These are phyloP conservation scores for Daldinia eschscholtzii DNA, from an alignment of 2,329 filamentous ascomycete genomes.

Conservation along the genomic window DNA sequence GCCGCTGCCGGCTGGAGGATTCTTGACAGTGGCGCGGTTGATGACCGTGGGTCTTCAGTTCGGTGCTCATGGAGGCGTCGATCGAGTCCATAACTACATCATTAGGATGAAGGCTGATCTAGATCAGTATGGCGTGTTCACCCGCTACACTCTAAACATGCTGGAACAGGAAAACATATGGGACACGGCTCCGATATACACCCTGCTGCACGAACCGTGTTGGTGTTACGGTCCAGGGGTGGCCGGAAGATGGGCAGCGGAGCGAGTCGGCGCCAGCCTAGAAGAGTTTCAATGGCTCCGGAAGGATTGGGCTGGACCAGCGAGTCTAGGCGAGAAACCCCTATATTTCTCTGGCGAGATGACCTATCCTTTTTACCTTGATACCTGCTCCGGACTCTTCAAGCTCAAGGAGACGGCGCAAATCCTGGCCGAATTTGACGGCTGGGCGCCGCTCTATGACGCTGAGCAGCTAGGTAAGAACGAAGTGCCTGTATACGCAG, in stretches of 20 bases:
- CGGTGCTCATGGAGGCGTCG: conserved; percentile 82
- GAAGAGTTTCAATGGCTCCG: conserved; percentile 66
- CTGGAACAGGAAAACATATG: conserved; percentile 77
- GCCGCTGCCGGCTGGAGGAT: conserved; percentile 77
- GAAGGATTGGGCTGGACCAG: conserved; percentile 55
- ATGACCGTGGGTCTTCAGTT: conserved; percentile 83
- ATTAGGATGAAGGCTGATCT: conserved; percentile 79
- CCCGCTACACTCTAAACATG: conserved; percentile 74
- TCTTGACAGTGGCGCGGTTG: conserved; percentile 79
- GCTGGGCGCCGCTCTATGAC: conserved; percentile 85
- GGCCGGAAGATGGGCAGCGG: conserved; percentile 80
- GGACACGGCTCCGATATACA: conserved; percentile 85
- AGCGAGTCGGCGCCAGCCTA: conserved; percentile 68
- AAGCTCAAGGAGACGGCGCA: conserved; percentile 77
- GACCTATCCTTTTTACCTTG: conserved; percentile 88
- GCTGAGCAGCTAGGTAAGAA: conserved; percentile 79
- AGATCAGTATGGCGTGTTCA: conserved; percentile 80
- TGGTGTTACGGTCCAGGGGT: conserved; percentile 78
- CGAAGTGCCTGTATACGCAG: conserved; percentile 86
- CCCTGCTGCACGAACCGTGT: conserved; percentile 86
- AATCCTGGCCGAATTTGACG: conserved; percentile 73
- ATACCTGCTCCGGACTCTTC: conserved; percentile 81
- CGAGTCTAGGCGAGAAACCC: conserved; percentile 59
- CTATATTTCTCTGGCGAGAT: conserved; percentile 92
- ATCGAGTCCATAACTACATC: conserved; percentile 79